Percentiles rank a stretch among this genome's conserved stretches.
Conservation (phyloP, 108 stramenopile species). For the Mayamaea pseudoterrestris region DNA sequence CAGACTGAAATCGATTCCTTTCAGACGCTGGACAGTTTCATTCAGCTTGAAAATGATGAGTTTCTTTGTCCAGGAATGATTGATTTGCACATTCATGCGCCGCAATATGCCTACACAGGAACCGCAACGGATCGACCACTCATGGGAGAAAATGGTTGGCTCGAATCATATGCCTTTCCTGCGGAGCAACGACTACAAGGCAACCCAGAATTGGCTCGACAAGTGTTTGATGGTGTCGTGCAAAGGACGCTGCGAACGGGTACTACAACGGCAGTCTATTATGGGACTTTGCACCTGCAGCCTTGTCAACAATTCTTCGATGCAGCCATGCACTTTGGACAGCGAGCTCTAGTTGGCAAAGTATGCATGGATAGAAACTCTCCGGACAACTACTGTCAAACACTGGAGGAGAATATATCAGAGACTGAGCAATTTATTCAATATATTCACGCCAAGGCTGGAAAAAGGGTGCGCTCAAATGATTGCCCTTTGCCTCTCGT, state of each 20-base stretch:
- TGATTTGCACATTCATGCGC: slow-evolving; percentile 56
- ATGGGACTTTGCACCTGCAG: slow-evolving; percentile 42
- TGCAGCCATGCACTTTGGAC: slow-evolving; percentile 27
- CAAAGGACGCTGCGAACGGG: slow-evolving; percentile 31
- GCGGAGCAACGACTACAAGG: slow-evolving; percentile 23
- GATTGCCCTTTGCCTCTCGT: slow-evolving; percentile 17
- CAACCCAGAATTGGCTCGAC: slow-evolving; percentile 15
- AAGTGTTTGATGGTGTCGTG: slow-evolving; percentile 33
- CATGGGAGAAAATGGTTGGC: slow-evolving; percentile 40
- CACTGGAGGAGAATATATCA: slow-evolving; percentile 23
- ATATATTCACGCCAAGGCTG: slow-evolving; percentile 15
- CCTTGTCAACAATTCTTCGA: slow-evolving; percentile 47
- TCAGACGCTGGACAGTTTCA: no score
- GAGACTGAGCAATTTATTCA: slow-evolving; percentile 36
- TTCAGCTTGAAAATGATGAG: slow-evolving; percentile 3
- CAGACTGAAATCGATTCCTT: not conserved
- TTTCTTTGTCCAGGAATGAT: slow-evolving; percentile 23
- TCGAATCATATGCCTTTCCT: slow-evolving; percentile 67
- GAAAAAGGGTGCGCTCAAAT: not conserved
- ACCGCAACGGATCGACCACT: slow-evolving; percentile 62
- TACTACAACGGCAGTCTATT: slow-evolving; percentile 56
- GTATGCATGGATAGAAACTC: slow-evolving; percentile 71
- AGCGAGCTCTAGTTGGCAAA: slow-evolving; percentile 67
- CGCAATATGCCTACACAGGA: slow-evolving; percentile 58
- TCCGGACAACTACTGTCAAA: slow-evolving; percentile 38